These are phyloP conservation scores for Boletus subcaerulescens DNA, from an alignment of 768 basidiomycete species.

Conservation along the genomic window DNA sequence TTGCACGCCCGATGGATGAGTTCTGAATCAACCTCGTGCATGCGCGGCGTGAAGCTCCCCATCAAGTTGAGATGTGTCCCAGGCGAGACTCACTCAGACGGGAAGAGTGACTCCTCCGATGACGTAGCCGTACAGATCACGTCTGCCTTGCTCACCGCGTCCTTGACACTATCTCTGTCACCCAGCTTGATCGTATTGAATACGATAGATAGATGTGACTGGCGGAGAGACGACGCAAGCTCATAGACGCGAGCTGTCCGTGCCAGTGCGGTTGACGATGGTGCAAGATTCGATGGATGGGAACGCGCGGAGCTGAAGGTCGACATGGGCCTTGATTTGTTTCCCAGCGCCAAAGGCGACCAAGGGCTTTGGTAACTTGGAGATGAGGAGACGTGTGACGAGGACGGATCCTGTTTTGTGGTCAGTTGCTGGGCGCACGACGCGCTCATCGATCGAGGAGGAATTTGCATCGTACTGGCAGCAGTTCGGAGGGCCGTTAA, in stretches of 20 bases:
- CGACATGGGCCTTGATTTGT: constrained; percentile 64
- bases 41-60: constrained; percentile 77
- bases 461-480: constrained; percentile 49
- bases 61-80: constrained; percentile 73
- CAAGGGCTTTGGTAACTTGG: constrained; percentile 40
- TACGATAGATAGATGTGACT: constrained; percentile 23
- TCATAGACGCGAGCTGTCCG: constrained; percentile 46
- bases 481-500: constrained; percentile 83
- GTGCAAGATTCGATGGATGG: constrained; percentile 49
- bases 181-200: constrained; percentile 12
- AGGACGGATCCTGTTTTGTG: constrained; percentile 57
- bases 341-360: constrained; percentile 74
- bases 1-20: constrained; percentile 54
- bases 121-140: constrained; percentile 78
- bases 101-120: constrained; percentile 67
- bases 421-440: not conserved
- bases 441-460: not conserved
- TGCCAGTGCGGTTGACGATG: constrained; percentile 57
- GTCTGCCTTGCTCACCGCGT: constrained; percentile 17
- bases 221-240: constrained; percentile 35
- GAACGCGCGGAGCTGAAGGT: constrained; percentile 58
- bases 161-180: constrained; percentile 6
- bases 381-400: constrained; percentile 54
- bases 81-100: constrained; percentile 55
- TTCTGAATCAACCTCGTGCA: constrained; percentile 69